Evolutionary conservation across 768 basidiomycete genomes (phyloP).

Genomic region (Tylopilus felleus): DNA sequence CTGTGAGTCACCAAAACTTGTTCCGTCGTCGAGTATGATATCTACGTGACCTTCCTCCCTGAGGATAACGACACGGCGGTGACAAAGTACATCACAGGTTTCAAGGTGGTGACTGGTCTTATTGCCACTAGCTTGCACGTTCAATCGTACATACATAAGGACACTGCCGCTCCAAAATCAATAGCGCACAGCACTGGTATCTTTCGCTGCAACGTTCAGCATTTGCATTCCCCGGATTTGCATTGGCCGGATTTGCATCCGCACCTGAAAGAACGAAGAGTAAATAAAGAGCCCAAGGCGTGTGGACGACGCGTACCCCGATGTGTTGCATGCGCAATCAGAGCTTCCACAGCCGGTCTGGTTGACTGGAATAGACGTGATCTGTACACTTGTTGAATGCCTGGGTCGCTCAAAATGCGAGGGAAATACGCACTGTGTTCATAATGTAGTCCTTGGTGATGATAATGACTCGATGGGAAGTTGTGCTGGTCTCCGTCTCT

Average conservation of each 20-base stretch:
- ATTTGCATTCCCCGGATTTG: background rate
- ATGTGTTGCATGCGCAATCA: background rate
- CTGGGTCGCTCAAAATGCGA: background rate
- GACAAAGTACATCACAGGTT: too few species aligned
- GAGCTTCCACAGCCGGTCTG: background rate
- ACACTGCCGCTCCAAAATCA: background rate
- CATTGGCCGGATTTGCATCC: slow-evolving; percentile 1
- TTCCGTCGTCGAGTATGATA: too few species aligned
- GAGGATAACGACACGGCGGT: too few species aligned
- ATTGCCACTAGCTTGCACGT: background rate
- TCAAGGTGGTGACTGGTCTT: background rate
- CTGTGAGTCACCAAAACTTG: too few species aligned
- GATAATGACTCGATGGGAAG: background rate
- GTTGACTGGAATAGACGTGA: slow-evolving; percentile 5
- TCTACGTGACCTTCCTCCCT: too few species aligned
- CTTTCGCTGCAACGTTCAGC: background rate
- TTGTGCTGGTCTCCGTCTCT: background rate
- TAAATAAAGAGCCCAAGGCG: background rate
- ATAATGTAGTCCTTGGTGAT: slow-evolving; percentile 1
- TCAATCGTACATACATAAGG: background rate
- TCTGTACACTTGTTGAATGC: background rate
- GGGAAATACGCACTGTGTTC: slow-evolving; percentile 3
- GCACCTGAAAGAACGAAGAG: background rate
- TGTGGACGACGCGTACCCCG: background rate
- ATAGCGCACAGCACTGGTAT: background rate